Percentiles rank a stretch among this genome's conserved stretches.
Conservation (phyloP, 139 green algal genomes). For the Asterochloris erici region DNA sequence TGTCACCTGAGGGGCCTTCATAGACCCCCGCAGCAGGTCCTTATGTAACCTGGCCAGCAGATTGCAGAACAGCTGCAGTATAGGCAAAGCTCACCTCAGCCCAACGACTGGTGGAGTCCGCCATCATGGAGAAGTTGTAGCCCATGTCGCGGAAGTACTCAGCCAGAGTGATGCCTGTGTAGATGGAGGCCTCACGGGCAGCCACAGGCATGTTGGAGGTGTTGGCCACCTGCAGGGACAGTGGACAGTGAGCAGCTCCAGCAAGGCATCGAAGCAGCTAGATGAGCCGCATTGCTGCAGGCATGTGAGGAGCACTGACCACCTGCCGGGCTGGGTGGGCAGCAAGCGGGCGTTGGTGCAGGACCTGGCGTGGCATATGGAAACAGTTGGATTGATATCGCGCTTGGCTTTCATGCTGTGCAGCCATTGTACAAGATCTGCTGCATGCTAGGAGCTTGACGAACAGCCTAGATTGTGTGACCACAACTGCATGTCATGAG, state of each 20-base stretch:
- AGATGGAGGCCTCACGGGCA: constrained; percentile 98
- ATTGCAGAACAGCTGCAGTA: too few relatives aligned
- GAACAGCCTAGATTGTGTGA: too few relatives aligned
- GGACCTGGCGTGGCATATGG: too few relatives aligned
- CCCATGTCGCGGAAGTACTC: constrained; percentile 99
- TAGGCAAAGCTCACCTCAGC: constrained; percentile 59
- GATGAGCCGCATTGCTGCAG: not conserved
- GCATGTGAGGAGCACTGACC: not conserved
- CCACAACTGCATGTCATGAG: too few relatives aligned
- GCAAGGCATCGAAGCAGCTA: not conserved
- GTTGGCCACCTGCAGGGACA: constrained; percentile 83
- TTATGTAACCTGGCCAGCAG: too few relatives aligned
- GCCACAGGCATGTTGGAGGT: constrained; percentile 99
- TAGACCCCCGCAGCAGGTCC: too few relatives aligned
- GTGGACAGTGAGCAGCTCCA: not conserved
- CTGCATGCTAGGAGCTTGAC: too few relatives aligned
- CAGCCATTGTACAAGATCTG: too few relatives aligned
- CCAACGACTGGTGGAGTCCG: constrained; percentile 97
- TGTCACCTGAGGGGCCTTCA: too few relatives aligned
- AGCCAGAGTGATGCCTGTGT: constrained; percentile 98
- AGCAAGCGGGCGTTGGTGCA: too few relatives aligned
- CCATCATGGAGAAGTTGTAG: constrained; percentile 98
- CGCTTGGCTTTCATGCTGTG: too few relatives aligned
- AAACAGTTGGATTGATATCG: too few relatives aligned
- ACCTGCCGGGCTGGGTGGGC: not conserved